Conservation (phyloP, 768 basidiomycete species). For the Tricholoma furcatifolium region DNA sequence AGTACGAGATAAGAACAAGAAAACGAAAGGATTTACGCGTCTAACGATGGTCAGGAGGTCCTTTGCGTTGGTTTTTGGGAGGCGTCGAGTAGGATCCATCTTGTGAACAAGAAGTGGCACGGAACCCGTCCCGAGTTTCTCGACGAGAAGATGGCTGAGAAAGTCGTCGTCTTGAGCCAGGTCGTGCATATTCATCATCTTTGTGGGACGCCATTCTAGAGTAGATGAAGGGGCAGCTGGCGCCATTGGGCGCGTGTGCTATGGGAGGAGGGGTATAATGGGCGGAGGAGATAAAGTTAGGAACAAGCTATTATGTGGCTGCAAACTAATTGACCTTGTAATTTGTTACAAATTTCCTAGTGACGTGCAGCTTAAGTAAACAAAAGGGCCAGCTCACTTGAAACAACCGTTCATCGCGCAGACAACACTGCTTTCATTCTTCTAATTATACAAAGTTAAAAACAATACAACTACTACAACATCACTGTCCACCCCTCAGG, state of each 20-base stretch:
- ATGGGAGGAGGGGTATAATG: conserved; percentile 17
- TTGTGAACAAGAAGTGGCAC: conserved; percentile 88
- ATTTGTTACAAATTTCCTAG: conserved; percentile 13
- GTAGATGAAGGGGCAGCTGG: conserved; percentile 26
- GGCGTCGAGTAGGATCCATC: conserved; percentile 76
- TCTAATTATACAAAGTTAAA: conserved; percentile 1
- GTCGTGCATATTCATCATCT: conserved; percentile 90
- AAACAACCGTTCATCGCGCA: conserved; percentile 16
- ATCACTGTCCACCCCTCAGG: conserved; percentile 38
- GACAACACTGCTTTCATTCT: neutral
- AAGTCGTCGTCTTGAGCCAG: conserved; percentile 90
- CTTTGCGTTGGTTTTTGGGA: conserved; percentile 71
- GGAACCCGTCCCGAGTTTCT: conserved; percentile 79
- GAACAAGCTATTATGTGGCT: conserved; percentile 6
- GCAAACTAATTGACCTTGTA: conserved; percentile 12
- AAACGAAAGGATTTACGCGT: conserved; percentile 57
- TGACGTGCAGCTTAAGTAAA: conserved; percentile 25
- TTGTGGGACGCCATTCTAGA: conserved; percentile 75
- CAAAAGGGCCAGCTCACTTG: conserved; percentile 4
- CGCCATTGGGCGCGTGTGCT: conserved; percentile 27
- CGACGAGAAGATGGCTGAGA: conserved; percentile 84
- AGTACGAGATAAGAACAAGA: conserved; percentile 21
- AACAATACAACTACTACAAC: neutral
- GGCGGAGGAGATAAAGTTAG: conserved; percentile 17
- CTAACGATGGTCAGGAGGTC: conserved; percentile 71